phyloP scores from a whole-genome alignment of 495 filamentous ascomycete genomes.

The Hypoxylon fragiforme region DNA sequence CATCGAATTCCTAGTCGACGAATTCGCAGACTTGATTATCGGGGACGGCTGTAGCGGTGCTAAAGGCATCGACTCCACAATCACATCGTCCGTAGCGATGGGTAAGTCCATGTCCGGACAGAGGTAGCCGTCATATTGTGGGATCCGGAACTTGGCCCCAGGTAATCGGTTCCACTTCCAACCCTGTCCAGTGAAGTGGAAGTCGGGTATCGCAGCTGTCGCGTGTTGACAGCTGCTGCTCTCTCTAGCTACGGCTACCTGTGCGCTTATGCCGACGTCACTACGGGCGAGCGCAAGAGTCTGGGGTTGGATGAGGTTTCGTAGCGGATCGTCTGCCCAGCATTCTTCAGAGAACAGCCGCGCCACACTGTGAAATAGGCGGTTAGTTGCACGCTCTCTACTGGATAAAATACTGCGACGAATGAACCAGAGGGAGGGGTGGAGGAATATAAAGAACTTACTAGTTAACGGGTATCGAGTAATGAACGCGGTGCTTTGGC shows the following conservation, averaged over 20 bases:
- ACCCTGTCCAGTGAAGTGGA: constrained; percentile 25
- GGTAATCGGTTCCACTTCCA: constrained; percentile 33
- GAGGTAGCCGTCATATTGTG: constrained; percentile 35
- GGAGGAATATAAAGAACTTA: too few species aligned
- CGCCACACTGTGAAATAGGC: constrained; percentile 16
- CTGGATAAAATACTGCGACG: too few species aligned
- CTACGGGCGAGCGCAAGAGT: constrained; percentile 17
- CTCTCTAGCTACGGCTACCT: not conserved
- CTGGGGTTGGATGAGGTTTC: constrained; percentile 20
- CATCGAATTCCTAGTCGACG: not conserved
- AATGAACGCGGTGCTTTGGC: constrained; percentile 42
- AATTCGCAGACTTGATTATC: not conserved
- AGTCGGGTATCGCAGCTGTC: constrained; percentile 35
- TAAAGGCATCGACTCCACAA: constrained; percentile 20
- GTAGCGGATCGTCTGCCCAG: constrained; percentile 19
- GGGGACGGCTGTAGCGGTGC: constrained; percentile 10
- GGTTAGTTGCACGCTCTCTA: not conserved
- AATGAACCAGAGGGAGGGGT: too few species aligned
- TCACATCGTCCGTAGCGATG: constrained; percentile 26
- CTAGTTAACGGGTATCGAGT: constrained; percentile 43
- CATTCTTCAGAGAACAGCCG: constrained; percentile 27
- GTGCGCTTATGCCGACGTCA: constrained; percentile 13
- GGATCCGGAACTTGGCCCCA: constrained; percentile 35
- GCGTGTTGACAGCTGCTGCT: constrained; percentile 12
- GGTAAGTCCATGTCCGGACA: constrained; percentile 34